Evolutionary conservation across 108 stramenopile genomes (phyloP).

Genomic region (Cyclotella sp.): DNA sequence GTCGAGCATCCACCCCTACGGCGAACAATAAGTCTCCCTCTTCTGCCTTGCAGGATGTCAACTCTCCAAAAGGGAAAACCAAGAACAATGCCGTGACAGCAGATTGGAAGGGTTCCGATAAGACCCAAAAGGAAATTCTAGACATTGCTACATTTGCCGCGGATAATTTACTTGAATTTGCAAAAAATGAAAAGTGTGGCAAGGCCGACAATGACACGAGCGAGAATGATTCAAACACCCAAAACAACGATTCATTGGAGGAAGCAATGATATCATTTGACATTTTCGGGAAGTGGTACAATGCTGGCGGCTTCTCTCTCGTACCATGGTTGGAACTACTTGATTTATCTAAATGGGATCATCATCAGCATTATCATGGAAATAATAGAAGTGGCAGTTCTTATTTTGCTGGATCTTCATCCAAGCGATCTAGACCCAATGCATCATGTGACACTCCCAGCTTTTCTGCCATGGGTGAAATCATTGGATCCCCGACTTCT

Average conservation of each 20-base stretch:
- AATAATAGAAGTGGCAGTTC: slow-evolving; percentile 7
- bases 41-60: slow-evolving; percentile 23
- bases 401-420: slow-evolving; percentile 3
- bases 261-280: slow-evolving; percentile 57
- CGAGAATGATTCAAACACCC: not conserved
- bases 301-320: slow-evolving; percentile 71
- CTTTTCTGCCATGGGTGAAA: slow-evolving; percentile 19
- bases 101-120: slow-evolving; percentile 50
- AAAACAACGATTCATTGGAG: not conserved
- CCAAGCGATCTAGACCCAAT: slow-evolving; percentile 31
- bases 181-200: slow-evolving; percentile 23
- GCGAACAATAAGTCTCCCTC: slow-evolving; percentile 56
- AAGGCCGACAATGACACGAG: not conserved
- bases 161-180: slow-evolving; percentile 64
- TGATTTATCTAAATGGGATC: slow-evolving; percentile 79
- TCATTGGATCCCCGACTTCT: slow-evolving; percentile 46
- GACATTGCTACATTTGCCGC: slow-evolving; percentile 79
- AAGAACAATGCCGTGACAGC: slow-evolving; percentile 32
- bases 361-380: slow-evolving; percentile 10
- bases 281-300: slow-evolving; percentile 84
- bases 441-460: slow-evolving; percentile 24
- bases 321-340: slow-evolving; percentile 91
- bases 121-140: slow-evolving; percentile 69
- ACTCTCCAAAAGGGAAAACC: slow-evolving; percentile 14
- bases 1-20: slow-evolving; percentile 52